A percentile compares a stretch with the other conserved stretches of the same genome.
These are phyloP conservation scores for Hirschioporus abietinus DNA, from an alignment of 768 basidiomycete species.

Conservation along the genomic window DNA sequence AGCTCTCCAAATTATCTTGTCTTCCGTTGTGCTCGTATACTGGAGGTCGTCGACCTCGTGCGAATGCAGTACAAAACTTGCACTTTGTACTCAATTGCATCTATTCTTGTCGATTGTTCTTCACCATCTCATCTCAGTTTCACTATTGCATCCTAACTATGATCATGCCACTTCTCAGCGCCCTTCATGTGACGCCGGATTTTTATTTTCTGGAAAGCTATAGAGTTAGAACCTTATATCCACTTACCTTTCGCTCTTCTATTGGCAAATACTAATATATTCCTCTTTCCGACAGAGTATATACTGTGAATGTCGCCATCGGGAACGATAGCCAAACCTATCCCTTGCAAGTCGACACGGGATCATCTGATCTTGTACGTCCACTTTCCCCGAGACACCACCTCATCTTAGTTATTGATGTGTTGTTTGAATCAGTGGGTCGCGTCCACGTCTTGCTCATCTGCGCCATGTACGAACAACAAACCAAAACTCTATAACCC, in stretches of 20 bases:
- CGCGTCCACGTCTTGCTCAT: conserved; percentile 58
- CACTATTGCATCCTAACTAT: not conserved
- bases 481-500: conserved; percentile 54
- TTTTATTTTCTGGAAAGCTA: too few relatives aligned
- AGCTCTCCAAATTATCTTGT: not conserved
- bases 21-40: not conserved
- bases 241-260: not conserved
- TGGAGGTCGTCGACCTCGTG: not conserved
- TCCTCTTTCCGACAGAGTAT: conserved; percentile 39
- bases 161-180: not conserved
- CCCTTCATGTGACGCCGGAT: too few relatives aligned
- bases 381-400: conserved; percentile 6
- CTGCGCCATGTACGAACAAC: conserved; percentile 43
- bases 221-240: not conserved
- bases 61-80: conserved; percentile 12
- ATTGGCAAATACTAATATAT: not conserved
- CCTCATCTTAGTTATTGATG: conserved; percentile 2
- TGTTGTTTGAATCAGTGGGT: conserved; percentile 53
- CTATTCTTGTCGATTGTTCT: conserved; percentile 2
- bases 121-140: not conserved
- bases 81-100: conserved; percentile 4
- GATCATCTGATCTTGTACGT: conserved; percentile 74
- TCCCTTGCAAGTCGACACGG: conserved; percentile 72
- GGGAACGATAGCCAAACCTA: conserved; percentile 46
- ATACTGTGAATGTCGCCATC: conserved; percentile 55